Conservation (phyloP, 2,329 filamentous ascomycete species). For the Fusarium ramigenum region DNA sequence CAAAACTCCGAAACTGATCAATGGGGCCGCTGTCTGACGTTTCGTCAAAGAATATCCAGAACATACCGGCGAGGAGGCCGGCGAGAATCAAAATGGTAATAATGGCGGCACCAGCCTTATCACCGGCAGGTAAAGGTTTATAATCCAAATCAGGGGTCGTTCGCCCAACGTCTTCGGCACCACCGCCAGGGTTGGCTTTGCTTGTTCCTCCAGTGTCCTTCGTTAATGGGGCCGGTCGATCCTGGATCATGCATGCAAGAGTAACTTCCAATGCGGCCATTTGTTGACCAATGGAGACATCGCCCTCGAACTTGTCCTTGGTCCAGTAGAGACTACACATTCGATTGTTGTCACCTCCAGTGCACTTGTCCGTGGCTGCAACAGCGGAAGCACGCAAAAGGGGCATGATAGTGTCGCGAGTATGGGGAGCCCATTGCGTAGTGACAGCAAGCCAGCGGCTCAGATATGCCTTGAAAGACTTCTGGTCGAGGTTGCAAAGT, state of each 20-base stretch:
- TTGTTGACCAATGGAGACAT: slow-evolving; percentile 72
- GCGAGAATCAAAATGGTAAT: slow-evolving; percentile 66
- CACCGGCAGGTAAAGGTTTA: slow-evolving; percentile 59
- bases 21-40: slow-evolving; percentile 46
- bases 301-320: slow-evolving; percentile 65
- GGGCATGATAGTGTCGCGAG: slow-evolving; percentile 61
- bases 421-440: slow-evolving; percentile 71
- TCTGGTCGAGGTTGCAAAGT: slow-evolving; percentile 69
- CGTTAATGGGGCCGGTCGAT: slow-evolving; percentile 55
- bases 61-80: slow-evolving; percentile 61
- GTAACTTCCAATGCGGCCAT: slow-evolving; percentile 75
- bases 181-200: slow-evolving; percentile 56
- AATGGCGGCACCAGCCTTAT: slow-evolving; percentile 75
- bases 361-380: slow-evolving; percentile 66
- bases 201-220: slow-evolving; percentile 67
- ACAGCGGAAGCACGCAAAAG: slow-evolving; percentile 64
- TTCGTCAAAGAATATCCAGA: slow-evolving; percentile 62
- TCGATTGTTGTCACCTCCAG: slow-evolving; percentile 63
- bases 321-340: slow-evolving; percentile 71
- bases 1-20: slow-evolving; percentile 46
- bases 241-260: slow-evolving; percentile 66
- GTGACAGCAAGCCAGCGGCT: slow-evolving; percentile 69
- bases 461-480: slow-evolving; percentile 72
- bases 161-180: slow-evolving; percentile 58
- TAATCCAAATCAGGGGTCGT: slow-evolving; percentile 43